Evolutionary conservation across 768 basidiomycete species (phyloP), one percentile per base, ranked within the genome.

Genomic region (Rubroboletus pulcherrimus): DNA sequence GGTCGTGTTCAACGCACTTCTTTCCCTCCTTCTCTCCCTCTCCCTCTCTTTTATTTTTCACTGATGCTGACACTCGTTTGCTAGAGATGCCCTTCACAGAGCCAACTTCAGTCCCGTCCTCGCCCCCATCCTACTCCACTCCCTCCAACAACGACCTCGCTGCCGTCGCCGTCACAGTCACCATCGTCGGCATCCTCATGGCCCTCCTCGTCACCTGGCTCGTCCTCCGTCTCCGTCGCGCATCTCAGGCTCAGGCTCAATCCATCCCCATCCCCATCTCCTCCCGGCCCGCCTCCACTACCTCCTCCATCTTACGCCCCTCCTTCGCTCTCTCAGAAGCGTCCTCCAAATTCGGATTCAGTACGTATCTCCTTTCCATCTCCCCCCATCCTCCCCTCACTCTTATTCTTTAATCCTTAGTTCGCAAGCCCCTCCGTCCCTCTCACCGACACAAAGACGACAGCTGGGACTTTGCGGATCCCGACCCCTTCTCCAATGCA

Each of bases 401-500:
- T 5, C 38, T 12, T 8, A 49, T 40, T 12, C n/a, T n/a, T n/a
- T 3, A 3, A 21, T 21, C 19, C 9, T 19, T 17, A 68, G 68
- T 48, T 37, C 69, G 65, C 7, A 71, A 69, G 5, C 57, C 68
- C 11, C 54, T 66, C 37, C 70, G 58, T 42, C 59, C 67, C 33
- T 58, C 64, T 0, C 63, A 59, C 39, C 59, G 52, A 45, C 58
- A 38, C 7, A 44, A 55, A 6, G 60, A 66, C 37, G 33, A 44
- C 26, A 63, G 64, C 59, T 70, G 69, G 69, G 70, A 71, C 56
- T 71, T 70, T 66, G 61, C 66, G 0, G 69, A 71, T 38, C 58
- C 63, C 3, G 70, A 70, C 54, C 65, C 69, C 1, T 57, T 55
- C 12, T 33, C 40, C 3, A 37, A 21, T 7, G 33, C 43, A 2